These are phyloP conservation scores for Trichosporon coremiiforme DNA, from an alignment of 1,284 basidiomycete species.

Conservation along the genomic window DNA sequence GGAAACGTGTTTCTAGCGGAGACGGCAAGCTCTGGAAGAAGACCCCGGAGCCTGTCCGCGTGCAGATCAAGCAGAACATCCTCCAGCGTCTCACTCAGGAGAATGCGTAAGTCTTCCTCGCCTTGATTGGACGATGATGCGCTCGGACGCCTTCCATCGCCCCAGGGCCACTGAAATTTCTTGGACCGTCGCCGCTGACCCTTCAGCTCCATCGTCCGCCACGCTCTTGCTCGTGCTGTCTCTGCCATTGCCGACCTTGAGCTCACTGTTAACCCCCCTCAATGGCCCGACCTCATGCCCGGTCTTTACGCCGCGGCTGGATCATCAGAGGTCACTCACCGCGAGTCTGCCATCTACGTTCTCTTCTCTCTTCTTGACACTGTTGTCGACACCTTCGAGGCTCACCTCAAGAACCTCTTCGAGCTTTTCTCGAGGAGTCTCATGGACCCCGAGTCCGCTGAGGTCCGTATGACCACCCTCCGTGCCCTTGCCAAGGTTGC, in stretches of 20 bases:
- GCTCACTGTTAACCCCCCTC: constrained; percentile 66
- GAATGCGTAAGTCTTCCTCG: constrained; percentile 64
- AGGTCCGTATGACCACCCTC: constrained; percentile 89
- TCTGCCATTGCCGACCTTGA: constrained; percentile 92
- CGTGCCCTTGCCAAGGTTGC: constrained; percentile 88
- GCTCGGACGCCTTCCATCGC: constrained; percentile 1
- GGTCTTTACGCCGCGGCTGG: constrained; percentile 81
- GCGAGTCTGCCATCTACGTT: constrained; percentile 89
- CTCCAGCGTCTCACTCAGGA: constrained; percentile 79
- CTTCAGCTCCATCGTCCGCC: constrained; percentile 77
- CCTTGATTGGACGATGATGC: constrained; percentile 9
- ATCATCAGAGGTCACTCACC: constrained; percentile 70
- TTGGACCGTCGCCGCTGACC: not conserved
- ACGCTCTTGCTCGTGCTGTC: constrained; percentile 87
- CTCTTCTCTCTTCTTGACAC: constrained; percentile 90
- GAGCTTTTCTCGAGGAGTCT: constrained; percentile 78
- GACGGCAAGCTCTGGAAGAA: constrained; percentile 83
- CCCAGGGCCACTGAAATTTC: constrained; percentile 13
- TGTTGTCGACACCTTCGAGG: constrained; percentile 82
- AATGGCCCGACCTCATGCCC: constrained; percentile 86
- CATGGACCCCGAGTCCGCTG: constrained; percentile 81
- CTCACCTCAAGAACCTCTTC: constrained; percentile 77
- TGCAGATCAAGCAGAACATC: constrained; percentile 82
- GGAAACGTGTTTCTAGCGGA: constrained; percentile 84
- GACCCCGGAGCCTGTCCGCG: constrained; percentile 70